Evolutionary conservation across 805 yeast genomes (phyloP).

Genomic region (Teunomyces kruisii): DNA sequence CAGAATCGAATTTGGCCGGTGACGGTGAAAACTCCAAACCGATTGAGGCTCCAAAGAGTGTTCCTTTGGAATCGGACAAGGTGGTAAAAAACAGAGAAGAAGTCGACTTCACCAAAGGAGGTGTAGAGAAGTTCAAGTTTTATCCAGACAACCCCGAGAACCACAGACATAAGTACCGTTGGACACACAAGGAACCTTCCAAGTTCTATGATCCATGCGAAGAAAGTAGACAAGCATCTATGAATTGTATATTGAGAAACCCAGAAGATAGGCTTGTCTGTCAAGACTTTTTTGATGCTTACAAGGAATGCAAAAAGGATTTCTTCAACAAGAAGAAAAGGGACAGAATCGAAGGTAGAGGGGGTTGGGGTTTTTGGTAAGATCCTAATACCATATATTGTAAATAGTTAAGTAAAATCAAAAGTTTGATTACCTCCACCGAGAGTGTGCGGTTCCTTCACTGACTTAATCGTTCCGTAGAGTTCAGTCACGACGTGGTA

Average conservation of each 20-base stretch:
- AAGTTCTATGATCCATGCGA: slow-evolving; percentile 92
- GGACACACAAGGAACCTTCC: slow-evolving; percentile 75
- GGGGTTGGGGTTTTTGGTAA: slow-evolving; percentile 46
- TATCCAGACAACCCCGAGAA: slow-evolving; percentile 89
- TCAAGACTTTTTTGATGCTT: slow-evolving; percentile 84
- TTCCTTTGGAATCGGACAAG: slow-evolving; percentile 19
- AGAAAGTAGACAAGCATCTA: slow-evolving; percentile 83
- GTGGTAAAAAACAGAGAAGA: slow-evolving; percentile 35
- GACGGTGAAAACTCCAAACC: background rate
- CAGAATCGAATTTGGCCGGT: background rate
- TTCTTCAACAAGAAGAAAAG: slow-evolving; percentile 38
- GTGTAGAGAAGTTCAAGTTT: slow-evolving; percentile 54
- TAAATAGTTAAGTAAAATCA: slow-evolving; percentile 4
- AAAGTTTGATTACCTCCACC: slow-evolving; percentile 5
- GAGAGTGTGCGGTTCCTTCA: background rate
- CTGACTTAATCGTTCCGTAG: background rate
- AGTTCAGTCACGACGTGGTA: slow-evolving; percentile 1
- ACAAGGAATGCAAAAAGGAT: slow-evolving; percentile 79
- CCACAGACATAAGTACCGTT: slow-evolving; percentile 63
- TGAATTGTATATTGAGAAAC: slow-evolving; percentile 78
- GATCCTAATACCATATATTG: background rate
- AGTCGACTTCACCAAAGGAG: slow-evolving; percentile 59
- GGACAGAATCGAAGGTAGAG: slow-evolving; percentile 37
- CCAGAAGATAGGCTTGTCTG: slow-evolving; percentile 64
- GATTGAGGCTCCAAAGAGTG: background rate